Evolutionary conservation across 2,329 filamentous ascomycete genomes (phyloP), one percentile per base, ranked within the genome.

Genomic region (Fusarium buxicola): DNA sequence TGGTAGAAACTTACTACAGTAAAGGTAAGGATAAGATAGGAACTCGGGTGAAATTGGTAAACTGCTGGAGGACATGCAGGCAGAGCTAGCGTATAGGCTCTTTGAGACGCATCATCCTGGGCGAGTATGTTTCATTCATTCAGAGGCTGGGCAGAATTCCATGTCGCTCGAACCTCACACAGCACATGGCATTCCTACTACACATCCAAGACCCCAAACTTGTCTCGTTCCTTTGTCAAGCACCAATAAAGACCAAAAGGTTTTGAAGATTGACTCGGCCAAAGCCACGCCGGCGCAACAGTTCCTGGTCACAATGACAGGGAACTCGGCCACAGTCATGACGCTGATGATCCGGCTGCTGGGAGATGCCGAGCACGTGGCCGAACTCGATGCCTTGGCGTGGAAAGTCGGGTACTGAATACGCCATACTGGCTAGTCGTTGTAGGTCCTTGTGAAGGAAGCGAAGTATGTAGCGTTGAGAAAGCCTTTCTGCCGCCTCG

Each of bases 311-410:
- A 60, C 78, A 73, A 61, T 88, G 85, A 76, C 7, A 4, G 48
- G 57, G 32, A 89, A 86, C 70, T 89, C 86, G 1, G 81, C 85
- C 16, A 88, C 79, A 0, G 81, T 80, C 75, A 86, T 76, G n/a
- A 86, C 70, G 5, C 62, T 75, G 18, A 87, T 56, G 60, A 41
- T 76, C 78, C 0, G 75, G 78, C 41, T 81, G 79, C 70, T 88
- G 80, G 24, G 77, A 61, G 55, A 89, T 85, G 65, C 76, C 76
- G 40, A 89, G 82, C 2, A 89, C 79, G 56, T 89, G 84, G 44
- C 80, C 84, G 69, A 89, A 89, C 5, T 81, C 68, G 63, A 88
- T 81, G 15, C 76, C 80, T 0, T 55, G 71, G 5, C 74, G 74
- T 63, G 86, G 86, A 70, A 86, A 88, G 70, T 82, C 66, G 21